Base-by-base conservation (phyloP, 371 early-diverging fungal species). In the Rhizopus arrhizus region DNA sequence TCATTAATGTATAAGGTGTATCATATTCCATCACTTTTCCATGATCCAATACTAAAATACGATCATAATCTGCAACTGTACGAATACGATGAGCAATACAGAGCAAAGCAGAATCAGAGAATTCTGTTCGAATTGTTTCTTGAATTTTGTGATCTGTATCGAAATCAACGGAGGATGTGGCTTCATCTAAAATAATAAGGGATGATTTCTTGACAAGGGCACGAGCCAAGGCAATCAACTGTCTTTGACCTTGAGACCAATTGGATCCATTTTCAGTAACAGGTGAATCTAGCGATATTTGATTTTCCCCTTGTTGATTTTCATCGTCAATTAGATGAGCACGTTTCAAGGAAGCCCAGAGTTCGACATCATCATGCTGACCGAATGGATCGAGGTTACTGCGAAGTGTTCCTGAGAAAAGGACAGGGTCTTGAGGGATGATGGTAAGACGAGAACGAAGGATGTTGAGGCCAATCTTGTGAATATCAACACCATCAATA, bases 51-150 rank as follows among this genome's bases (percentile, higher is more conserved):
- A 94, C 94, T 33, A 95, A 66, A 10, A 96, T 88, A 43, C 81
- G 80, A 70, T 95, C 94, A 58, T 91, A 96, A 70, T 96, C 95
- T 56, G 95, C 91, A n/a, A 97, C 85, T 1, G 94, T 94, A 59
- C 89, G 81, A 65, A 93, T 82, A 11, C 92, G 87, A 65, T 93
- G 91, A 10, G 93, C 92, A 72, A 93, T 89, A 58, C 88, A 85
- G 48, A 93, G 61, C 42, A 90, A 65, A 0, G 92, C 86, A 9
- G 87, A 81, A 50, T 84, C 60, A n/a, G 61, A 58, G 61, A 89
- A 90, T 63, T 89, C 89, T 8, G 72, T 58, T 34, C 93, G 81
- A 57, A 96, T 94, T 2, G 92, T 93, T 58, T 80, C 65, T 62
- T 92, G 93, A 59, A 94, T 91, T 64, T 82, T 70, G 48, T 86